Evolutionary conservation across 331 rosid species (phyloP).

Genomic region (Quercus tomentella): DNA sequence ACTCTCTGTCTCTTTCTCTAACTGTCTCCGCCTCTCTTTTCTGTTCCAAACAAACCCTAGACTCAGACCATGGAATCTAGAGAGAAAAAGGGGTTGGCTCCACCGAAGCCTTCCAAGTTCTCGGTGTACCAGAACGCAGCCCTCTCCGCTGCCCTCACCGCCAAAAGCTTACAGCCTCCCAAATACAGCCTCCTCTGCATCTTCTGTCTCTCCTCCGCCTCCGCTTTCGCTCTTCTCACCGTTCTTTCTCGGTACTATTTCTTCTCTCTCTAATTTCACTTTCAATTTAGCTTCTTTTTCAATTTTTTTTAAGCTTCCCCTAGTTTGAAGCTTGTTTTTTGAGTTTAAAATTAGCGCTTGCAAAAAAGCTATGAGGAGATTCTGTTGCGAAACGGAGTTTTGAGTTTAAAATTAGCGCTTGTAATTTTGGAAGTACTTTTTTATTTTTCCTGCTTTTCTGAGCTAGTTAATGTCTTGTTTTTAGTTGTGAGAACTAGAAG

Average conservation of each 20-base stretch:
- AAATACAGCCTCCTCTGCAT: conserved; percentile 45
- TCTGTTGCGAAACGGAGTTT: too few relatives aligned
- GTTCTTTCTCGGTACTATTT: conserved; percentile 30
- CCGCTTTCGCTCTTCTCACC: conserved; percentile 47
- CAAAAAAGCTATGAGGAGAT: too few relatives aligned
- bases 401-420: too few relatives aligned
- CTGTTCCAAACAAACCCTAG: conserved; percentile 20
- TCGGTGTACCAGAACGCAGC: conserved; percentile 67
- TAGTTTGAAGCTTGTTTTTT: not conserved
- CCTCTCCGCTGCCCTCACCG: conserved; percentile 73
- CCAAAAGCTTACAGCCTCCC: conserved; percentile 74
- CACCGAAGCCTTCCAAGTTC: conserved; percentile 54
- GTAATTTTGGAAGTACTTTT: too few relatives aligned
- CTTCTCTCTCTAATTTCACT: not conserved
- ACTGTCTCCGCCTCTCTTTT: not conserved
- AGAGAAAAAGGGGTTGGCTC: conserved; percentile 42
- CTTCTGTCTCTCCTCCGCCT: conserved; percentile 58
- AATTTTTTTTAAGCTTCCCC: too few relatives aligned
- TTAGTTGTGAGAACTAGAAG: not conserved
- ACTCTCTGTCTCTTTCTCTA: not conserved
- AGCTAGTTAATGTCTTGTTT: not conserved
- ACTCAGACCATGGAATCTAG: conserved; percentile 34
- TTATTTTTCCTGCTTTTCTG: not conserved
- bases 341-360: too few relatives aligned
- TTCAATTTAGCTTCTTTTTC: not conserved